Base-by-base conservation (phyloP, 495 filamentous ascomycete genomes). In the Hamigera avellanea region DNA sequence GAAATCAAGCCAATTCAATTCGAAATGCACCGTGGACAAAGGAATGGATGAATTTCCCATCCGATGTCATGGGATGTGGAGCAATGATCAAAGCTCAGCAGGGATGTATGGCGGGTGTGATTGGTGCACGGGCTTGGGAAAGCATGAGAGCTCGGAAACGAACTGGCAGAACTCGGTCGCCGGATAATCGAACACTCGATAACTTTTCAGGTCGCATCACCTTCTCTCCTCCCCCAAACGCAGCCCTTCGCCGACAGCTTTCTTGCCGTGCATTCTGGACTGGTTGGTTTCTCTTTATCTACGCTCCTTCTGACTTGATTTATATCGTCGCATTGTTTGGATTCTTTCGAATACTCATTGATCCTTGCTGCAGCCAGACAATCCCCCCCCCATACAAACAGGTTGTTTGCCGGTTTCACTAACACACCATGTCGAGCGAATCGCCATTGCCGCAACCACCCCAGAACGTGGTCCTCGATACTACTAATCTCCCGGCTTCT, bases 381-480 rank as follows among this genome's bases (percentile, higher is more conserved):
- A n/a, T n/a, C n/a, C n/a, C n/a, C n/a, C n/a, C n/a, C n/a, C n/a
- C n/a, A n/a, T n/a, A n/a, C n/a, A n/a, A n/a, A n/a, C n/a, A n/a
- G n/a, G n/a, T 23, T 46, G 45, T 43, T 40, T 37, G 39, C 45
- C 40, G 44, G 44, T 36, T 51, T 25, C 42, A 37, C 28, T 28
- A 30, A 40, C 38, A 54, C 59, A 66, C 52, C 46, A 64, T 66
- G 59, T 61, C 58, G 42, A 62, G 46, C 60, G 44, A 46, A 49
- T 56, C 50, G 37, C 56, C 61, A 38, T 50, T 65, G 47, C 50
- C 56, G 38, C 54, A 56, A 39, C 49, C 61, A 40, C 39, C 54
- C 29, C 48, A 57, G 45, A 59, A 61, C 50, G 56, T 66, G 51
- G 61, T 67, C 52, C 58, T 72, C 41, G 67, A 66, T 51, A 67